Evolutionary conservation across 306 rosid species (phyloP).

Genomic region (Lagenaria siceraria): DNA sequence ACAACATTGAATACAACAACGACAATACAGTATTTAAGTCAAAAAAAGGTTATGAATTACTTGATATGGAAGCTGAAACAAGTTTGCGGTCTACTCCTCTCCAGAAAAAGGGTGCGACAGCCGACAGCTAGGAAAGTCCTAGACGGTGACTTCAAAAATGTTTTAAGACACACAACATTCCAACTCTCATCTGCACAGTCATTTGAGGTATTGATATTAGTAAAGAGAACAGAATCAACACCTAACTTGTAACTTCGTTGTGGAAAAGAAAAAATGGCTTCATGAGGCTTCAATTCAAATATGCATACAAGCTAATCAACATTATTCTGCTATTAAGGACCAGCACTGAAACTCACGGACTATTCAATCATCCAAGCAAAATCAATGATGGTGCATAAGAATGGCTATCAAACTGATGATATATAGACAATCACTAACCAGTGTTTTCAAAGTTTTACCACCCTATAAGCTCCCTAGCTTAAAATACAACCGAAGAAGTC

Average conservation of each 20-base stretch:
- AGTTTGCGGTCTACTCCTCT: slow-evolving; percentile 1
- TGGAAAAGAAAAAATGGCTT: neutral
- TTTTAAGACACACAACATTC: neutral
- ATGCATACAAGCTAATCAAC: neutral
- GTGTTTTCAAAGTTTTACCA: neutral
- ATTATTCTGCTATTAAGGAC: neutral
- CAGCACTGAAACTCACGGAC: neutral
- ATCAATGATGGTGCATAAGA: neutral
- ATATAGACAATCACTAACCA: neutral
- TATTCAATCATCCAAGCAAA: neutral
- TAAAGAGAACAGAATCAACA: neutral
- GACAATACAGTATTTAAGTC: neutral
- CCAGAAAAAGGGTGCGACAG: neutral
- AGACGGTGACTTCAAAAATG: neutral
- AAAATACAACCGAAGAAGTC: neutral
- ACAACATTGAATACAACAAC: slow-evolving; percentile 3
- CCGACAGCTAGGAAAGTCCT: neutral
- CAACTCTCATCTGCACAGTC: slow-evolving; percentile 5
- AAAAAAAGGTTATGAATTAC: slow-evolving; percentile 4
- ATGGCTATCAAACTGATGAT: neutral
- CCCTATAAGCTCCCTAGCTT: neutral
- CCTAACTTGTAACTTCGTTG: neutral
- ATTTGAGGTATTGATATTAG: neutral
- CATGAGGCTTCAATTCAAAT: neutral
- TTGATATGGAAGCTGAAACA: slow-evolving; percentile 8